Evolutionary conservation across 331 rosid genomes (phyloP), one percentile per base, ranked within the genome.

Genomic region (Quercus phellos): DNA sequence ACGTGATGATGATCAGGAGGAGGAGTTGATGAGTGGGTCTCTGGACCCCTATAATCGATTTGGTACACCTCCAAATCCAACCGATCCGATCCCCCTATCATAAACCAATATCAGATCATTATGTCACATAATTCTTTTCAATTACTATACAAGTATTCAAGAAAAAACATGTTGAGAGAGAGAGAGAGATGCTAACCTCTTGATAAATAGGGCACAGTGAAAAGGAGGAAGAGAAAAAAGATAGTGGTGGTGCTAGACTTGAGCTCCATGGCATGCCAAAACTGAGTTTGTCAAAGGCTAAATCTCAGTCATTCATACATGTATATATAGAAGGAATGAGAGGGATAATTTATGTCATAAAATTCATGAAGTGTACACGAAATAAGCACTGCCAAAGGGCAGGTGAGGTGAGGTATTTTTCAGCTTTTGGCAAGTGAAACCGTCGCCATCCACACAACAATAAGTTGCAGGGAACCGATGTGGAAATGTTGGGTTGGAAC

Each of bases 21-120:
- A 64, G 94, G 92, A 77, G 84, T 46, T 4, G 95, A 88, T 0
- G 97, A 84, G 81, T 94, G 98, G 10, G 98, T 94, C 79, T 94
- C 97, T 18, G 98, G 98, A 59, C 98, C 98, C 91, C 93, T 90
- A 68, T 94, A 94, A 75, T 94, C 98, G 67, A 94, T 94, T 69
- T 94, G 94, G 76, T 92, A 94, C 46, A 92, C 81, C 81, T 84
- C 92, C 17, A 81, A 19, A 72, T 76, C 73, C 79, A 78, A 26
- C 66, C 2, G 74, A 71, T 83, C 80, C 4, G 79, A 77, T 79
- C 69, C 83, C 70, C 85, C 93, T 89, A 55, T 18, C 56, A 46
- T 3, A 8, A 8, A 11, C 50, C 11, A 55, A 32, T 17, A 14
- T 59, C 21, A 30, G 51, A 55, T 53, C 61, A 42, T 34, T n/a